Evolutionary conservation across 2,329 filamentous ascomycete genomes (phyloP), one percentile per base, ranked within the genome.

Genomic region (Fusarium nygamai): DNA sequence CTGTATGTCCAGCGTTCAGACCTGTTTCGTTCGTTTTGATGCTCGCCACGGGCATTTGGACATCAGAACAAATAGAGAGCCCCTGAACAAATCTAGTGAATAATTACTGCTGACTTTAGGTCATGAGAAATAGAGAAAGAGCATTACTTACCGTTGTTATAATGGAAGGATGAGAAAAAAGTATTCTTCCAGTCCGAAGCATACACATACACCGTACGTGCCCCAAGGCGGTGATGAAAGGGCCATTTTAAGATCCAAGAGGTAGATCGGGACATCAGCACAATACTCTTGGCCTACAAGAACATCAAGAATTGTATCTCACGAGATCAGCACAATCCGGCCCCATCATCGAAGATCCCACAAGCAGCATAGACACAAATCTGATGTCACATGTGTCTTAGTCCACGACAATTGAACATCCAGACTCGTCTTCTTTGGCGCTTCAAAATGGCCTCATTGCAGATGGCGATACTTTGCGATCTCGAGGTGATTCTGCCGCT

Each of bases 21-120:
- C 11, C n/a, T 10, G 3, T 24, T 17, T 0, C n/a, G 6, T 24
- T 24, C 22, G 6, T n/a, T 41, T 10, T 22, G 14, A 43, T 43
- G 9, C 1, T 43, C 6, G 6, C 6, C 0, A 17, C 3, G 14
- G 0, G 1, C 6, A 5, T 44, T 16, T 24, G 14, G 6, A 12
- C 6, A 24, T 10, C 16, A 44, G 9, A 44, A n/a, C 22, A n/a
- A 43, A 11, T 3, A 17, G 6, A 17, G 24, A 43, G 7, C 16
- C 14, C 3, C 31, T 13, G 14, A 24, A 24, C 41, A 12, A 24
- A 7, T 24, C 16, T 6, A 43, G 9, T 17, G 14, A 10, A 12
- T 4, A 39, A 6, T 39, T 8, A 13, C 7, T 12, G 31, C 11
- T 33, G 13, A 33, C 12, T 33, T 33, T 33, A 33, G 31, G 31